A percentile compares a stretch with the other conserved stretches of the same genome.
phyloP scores from a whole-genome alignment of 2,329 filamentous ascomycete genomes.

The Fusarium caatingaense region DNA sequence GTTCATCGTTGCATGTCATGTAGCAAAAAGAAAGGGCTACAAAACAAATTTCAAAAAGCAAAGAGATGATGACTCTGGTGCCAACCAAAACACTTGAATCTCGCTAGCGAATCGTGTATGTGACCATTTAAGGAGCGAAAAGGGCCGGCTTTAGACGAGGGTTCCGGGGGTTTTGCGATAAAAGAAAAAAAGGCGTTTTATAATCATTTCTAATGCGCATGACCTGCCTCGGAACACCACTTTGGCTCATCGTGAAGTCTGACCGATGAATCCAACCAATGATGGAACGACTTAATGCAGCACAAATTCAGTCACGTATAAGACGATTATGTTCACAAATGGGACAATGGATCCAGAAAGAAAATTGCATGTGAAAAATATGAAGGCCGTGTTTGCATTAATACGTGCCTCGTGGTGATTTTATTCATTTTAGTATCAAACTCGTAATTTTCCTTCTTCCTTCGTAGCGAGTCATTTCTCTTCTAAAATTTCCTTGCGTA shows the following conservation, averaged over 20 bases:
- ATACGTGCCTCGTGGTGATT: constrained; percentile 30
- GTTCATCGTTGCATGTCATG: constrained; percentile 71
- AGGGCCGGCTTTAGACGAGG: constrained; percentile 39
- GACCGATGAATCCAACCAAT: constrained; percentile 1
- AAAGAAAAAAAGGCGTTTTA: constrained; percentile 35
- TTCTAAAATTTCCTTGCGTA: constrained; percentile 35
- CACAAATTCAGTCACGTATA: not conserved
- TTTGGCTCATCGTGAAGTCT: constrained; percentile 20
- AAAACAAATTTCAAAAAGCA: constrained; percentile 55
- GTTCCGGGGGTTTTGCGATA: constrained; percentile 32
- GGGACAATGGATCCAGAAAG: not conserved
- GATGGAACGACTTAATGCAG: not conserved
- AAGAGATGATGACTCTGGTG: constrained; percentile 51
- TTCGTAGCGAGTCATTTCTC: constrained; percentile 39
- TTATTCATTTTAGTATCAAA: constrained; percentile 41
- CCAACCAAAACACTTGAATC: constrained; percentile 36
- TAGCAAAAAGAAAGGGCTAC: constrained; percentile 62
- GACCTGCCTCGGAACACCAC: constrained; percentile 23
- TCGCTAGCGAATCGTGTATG: constrained; percentile 31
- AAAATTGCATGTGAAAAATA: constrained; percentile 19
- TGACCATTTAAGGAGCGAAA: constrained; percentile 37
- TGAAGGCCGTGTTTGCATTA: constrained; percentile 27
- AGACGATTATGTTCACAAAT: not conserved
- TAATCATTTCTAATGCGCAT: constrained; percentile 30
- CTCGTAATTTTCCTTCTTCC: constrained; percentile 37